phyloP scores from a whole-genome alignment of 768 basidiomycete genomes.

The Leccinum ochraceum region DNA sequence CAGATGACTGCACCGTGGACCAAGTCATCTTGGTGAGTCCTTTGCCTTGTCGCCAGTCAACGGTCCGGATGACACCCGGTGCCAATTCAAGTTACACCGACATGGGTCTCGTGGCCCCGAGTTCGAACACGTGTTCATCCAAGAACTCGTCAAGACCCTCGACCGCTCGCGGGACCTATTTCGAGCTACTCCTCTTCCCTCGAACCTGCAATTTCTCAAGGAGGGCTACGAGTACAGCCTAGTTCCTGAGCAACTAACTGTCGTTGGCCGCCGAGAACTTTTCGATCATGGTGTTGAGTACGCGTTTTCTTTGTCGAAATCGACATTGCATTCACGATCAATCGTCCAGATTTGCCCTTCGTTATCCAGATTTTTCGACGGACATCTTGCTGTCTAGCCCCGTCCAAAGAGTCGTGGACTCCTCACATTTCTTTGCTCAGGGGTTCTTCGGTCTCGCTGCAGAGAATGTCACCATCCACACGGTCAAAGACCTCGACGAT shows the following conservation, averaged over 20 bases:
- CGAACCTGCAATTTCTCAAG: conserved; percentile 38
- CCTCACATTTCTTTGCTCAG: conserved; percentile 41
- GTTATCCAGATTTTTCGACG: conserved; percentile 23
- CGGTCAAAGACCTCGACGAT: conserved; percentile 35
- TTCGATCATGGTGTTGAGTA: conserved; percentile 43
- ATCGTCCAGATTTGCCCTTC: conserved; percentile 22
- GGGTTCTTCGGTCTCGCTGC: conserved; percentile 39
- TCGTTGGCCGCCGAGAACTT: conserved; percentile 38
- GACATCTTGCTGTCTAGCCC: conserved; percentile 17
- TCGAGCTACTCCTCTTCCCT: conserved; percentile 32
- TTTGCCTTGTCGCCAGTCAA: not conserved
- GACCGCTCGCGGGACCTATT: conserved; percentile 25
- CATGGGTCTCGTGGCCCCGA: conserved; percentile 44
- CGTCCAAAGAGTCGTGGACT: conserved; percentile 36
- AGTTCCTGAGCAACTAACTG: conserved; percentile 38
- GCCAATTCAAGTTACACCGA: conserved; percentile 36
- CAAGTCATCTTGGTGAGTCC: conserved; percentile 39
- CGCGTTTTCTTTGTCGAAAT: conserved; percentile 1
- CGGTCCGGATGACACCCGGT: not conserved
- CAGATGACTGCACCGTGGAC: conserved; percentile 40
- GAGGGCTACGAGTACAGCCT: conserved; percentile 38
- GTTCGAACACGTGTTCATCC: conserved; percentile 33
- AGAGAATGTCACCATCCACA: conserved; percentile 30
- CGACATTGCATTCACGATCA: not conserved
- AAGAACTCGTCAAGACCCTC: conserved; percentile 36